phyloP scores from a whole-genome alignment of 2,329 filamentous ascomycete genomes.

The Cephalotrichum gorgonifer region DNA sequence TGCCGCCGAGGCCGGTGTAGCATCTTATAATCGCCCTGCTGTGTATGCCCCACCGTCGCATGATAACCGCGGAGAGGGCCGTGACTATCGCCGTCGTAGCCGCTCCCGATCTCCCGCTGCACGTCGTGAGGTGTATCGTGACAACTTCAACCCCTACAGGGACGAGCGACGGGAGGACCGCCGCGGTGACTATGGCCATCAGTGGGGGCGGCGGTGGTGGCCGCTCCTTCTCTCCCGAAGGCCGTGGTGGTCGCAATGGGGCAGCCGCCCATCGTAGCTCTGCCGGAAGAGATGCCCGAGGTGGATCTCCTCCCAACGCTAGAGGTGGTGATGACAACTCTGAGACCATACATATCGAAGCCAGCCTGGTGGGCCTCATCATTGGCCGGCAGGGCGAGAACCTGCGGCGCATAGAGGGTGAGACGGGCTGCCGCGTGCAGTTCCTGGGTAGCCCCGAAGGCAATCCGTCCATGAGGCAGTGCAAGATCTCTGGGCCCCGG shows the following conservation, averaged over 20 bases:
- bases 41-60: conserved; percentile 26
- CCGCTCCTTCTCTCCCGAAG: conserved; percentile 61
- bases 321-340: conserved; percentile 55
- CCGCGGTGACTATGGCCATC: conserved; percentile 35
- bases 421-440: conserved; percentile 76
- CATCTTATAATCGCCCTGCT: conserved; percentile 48
- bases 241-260: conserved; percentile 34
- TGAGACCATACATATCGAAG: conserved; percentile 80
- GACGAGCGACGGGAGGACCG: conserved; percentile 71
- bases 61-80: conserved; percentile 32
- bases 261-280: conserved; percentile 52
- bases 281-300: conserved; percentile 47
- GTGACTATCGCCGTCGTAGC: conserved; percentile 28
- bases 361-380: conserved; percentile 77
- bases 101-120: conserved; percentile 63
- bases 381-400: conserved; percentile 89
- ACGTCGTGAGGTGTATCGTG: conserved; percentile 60
- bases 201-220: conserved; percentile 42
- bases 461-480: conserved; percentile 61
- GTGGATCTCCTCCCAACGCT: conserved; percentile 49
- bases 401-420: conserved; percentile 70
- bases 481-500: conserved; percentile 70
- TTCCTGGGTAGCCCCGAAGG: conserved; percentile 71
- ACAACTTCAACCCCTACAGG: conserved; percentile 72
- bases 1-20: conserved; percentile 67